phyloP scores from a whole-genome alignment of 306 rosid species.

The Phaseolus lunatus region DNA sequence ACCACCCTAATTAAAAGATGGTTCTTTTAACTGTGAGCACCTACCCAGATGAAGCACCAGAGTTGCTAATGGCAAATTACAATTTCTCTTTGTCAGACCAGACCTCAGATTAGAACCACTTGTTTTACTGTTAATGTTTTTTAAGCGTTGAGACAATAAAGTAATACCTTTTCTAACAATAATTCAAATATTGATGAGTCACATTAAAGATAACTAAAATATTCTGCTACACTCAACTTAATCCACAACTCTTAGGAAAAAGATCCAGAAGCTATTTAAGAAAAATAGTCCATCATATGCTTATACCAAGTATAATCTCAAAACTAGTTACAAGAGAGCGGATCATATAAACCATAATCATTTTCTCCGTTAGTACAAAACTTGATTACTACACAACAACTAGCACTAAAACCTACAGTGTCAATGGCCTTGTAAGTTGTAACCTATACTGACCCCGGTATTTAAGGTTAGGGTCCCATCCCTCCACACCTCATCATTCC shows the following conservation, averaged over 20 bases:
- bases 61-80: background rate
- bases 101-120: background rate
- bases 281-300: background rate
- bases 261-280: background rate
- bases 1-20: too few species aligned
- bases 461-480: background rate
- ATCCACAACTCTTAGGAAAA: background rate
- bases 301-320: background rate
- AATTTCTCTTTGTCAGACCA: background rate
- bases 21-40: too few species aligned
- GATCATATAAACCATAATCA: background rate
- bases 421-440: constrained; percentile 26
- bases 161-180: too few species aligned
- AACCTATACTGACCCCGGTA: constrained; percentile 31
- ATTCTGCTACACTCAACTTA: background rate
- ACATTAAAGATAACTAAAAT: too few species aligned
- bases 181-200: too few species aligned
- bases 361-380: constrained; percentile 20
- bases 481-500: constrained; percentile 3
- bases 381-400: constrained; percentile 40
- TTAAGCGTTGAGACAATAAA: too few species aligned
- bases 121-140: too few species aligned
- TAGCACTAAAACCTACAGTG: constrained; percentile 27
- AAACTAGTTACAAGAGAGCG: constrained; percentile 4
- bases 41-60: background rate